Percentiles rank a stretch among this genome's conserved stretches.
phyloP scores from a whole-genome alignment of 2,329 filamentous ascomycete species.

The Cladosporium sp. region DNA sequence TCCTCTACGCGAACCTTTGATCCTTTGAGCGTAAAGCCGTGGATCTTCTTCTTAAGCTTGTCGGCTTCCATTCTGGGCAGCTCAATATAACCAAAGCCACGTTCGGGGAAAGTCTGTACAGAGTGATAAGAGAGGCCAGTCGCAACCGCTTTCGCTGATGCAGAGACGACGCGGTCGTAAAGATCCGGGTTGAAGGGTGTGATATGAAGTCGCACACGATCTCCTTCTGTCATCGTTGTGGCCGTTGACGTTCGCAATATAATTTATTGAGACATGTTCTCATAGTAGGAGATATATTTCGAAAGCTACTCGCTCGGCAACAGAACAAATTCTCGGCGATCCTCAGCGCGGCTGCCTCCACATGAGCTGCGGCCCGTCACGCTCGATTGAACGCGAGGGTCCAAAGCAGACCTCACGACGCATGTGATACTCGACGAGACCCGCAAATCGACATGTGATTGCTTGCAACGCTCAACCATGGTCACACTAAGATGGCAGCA shows the following conservation, averaged over 20 bases:
- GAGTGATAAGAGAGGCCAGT: conserved; percentile 84
- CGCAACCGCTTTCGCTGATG: conserved; percentile 61
- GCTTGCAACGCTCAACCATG: conserved; percentile 11
- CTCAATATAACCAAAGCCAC: conserved; percentile 84
- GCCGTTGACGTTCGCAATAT: not conserved
- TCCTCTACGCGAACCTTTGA: conserved; percentile 79
- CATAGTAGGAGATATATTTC: not conserved
- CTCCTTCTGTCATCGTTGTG: not conserved
- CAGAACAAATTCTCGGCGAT: conserved; percentile 10
- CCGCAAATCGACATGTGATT: conserved; percentile 4
- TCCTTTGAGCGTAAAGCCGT: conserved; percentile 80
- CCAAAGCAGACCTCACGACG: not conserved
- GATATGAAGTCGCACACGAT: conserved; percentile 68
- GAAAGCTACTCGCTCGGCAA: not conserved
- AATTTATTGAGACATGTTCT: conserved; percentile 6
- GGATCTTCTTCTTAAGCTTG: conserved; percentile 86
- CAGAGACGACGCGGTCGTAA: conserved; percentile 66
- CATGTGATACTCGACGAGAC: conserved; percentile 3
- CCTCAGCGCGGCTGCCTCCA: not conserved
- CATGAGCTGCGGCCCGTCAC: not conserved
- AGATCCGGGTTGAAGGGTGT: conserved; percentile 76
- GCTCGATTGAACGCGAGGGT: not conserved
- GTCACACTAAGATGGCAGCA: conserved; percentile 19
- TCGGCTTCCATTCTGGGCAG: conserved; percentile 76
- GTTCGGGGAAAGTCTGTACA: conserved; percentile 83